These are phyloP conservation scores for Trichoderma asperellum DNA, from an alignment of 2,329 filamentous ascomycete genomes.

Conservation along the genomic window DNA sequence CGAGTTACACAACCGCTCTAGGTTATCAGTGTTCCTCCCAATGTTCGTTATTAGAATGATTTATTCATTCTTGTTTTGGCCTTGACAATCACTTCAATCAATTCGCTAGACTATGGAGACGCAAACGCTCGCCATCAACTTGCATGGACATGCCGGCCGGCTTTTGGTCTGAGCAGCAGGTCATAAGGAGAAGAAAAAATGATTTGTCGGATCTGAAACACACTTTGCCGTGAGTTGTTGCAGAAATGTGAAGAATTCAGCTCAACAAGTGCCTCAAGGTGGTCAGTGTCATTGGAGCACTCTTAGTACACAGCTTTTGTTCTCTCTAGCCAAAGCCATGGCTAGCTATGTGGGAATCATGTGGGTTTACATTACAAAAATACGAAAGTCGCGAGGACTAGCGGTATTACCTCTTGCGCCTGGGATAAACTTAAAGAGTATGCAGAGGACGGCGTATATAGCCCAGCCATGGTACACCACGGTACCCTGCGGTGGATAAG, in stretches of 20 bases:
- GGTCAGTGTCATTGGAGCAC: slow-evolving; percentile 15
- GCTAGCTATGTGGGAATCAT: not conserved
- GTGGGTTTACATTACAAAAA: not conserved
- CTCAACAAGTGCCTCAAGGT: slow-evolving; percentile 18
- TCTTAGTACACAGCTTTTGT: not conserved
- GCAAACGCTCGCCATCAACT: too few species aligned
- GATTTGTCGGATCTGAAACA: not conserved
- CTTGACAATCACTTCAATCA: not conserved
- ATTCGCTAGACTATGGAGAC: too few species aligned
- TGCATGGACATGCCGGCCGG: too few species aligned
- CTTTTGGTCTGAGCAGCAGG: not conserved
- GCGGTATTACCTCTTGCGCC: not conserved
- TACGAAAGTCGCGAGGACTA: not conserved
- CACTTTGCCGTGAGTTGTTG: not conserved
- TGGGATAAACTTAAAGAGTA: not conserved
- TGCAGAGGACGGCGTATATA: not conserved
- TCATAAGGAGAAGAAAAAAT: not conserved
- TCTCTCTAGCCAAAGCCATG: not conserved
- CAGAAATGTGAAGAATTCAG: slow-evolving; percentile 18
- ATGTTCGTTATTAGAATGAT: not conserved
- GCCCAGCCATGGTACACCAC: not conserved
- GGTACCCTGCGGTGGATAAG: not conserved
- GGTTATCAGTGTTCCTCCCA: not conserved
- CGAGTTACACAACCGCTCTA: not conserved
- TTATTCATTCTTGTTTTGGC: not conserved